These are phyloP conservation scores for Boletus rex-veris DNA, from an alignment of 768 basidiomycete genomes.

Conservation along the genomic window DNA sequence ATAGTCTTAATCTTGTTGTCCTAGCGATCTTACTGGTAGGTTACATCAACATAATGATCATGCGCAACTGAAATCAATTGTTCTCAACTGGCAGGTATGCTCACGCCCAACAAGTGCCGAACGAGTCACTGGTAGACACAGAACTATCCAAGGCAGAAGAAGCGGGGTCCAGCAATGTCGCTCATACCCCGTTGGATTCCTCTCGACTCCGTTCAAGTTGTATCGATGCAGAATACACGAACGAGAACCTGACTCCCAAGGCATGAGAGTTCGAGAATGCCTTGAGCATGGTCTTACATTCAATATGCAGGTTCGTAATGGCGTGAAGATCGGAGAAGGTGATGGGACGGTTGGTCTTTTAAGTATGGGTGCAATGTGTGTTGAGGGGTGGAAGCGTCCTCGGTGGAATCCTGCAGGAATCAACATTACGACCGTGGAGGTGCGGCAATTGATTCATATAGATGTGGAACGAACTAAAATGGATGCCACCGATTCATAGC, in stretches of 20 bases:
- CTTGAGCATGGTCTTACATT: background rate
- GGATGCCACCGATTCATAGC: slow-evolving; percentile 39
- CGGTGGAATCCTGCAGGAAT: slow-evolving; percentile 94
- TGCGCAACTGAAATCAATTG: background rate
- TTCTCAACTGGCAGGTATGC: slow-evolving; percentile 53
- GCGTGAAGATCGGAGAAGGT: slow-evolving; percentile 91
- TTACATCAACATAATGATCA: slow-evolving; percentile 3
- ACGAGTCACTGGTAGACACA: slow-evolving; percentile 50
- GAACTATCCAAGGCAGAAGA: slow-evolving; percentile 44
- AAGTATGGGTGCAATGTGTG: slow-evolving; percentile 93
- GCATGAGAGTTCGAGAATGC: slow-evolving; percentile 25
- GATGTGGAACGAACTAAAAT: slow-evolving; percentile 1
- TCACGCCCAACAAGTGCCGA: slow-evolving; percentile 63
- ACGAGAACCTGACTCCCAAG: slow-evolving; percentile 57
- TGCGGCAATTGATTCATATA: slow-evolving; percentile 31
- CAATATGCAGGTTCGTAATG: slow-evolving; percentile 57
- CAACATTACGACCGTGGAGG: slow-evolving; percentile 82
- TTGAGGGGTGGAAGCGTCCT: slow-evolving; percentile 87
- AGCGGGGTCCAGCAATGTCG: slow-evolving; percentile 40
- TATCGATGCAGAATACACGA: slow-evolving; percentile 84
- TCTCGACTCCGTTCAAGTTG: slow-evolving; percentile 54
- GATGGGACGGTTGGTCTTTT: slow-evolving; percentile 90
- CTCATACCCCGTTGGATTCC: slow-evolving; percentile 47
- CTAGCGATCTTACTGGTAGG: slow-evolving; percentile 82
- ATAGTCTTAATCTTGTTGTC: background rate